Conservation (phyloP, 164 flowering plant species). For the Euptelea pleiosperma region DNA sequence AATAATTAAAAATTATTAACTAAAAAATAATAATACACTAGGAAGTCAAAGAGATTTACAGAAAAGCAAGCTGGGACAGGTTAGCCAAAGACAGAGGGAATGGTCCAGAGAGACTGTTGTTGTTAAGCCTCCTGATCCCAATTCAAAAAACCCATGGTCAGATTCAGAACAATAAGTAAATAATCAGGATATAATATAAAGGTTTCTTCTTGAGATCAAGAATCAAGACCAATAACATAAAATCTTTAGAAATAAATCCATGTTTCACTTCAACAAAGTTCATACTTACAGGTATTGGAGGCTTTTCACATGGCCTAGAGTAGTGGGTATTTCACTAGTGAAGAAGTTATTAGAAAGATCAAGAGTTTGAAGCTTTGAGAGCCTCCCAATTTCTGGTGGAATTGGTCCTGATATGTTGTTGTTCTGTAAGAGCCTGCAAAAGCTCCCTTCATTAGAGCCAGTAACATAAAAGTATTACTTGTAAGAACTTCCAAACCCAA, state of each 20-base stretch:
- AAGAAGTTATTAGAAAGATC: constrained; percentile 75
- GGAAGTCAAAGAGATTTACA: constrained; percentile 45
- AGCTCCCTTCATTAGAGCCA: not conserved
- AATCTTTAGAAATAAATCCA: not conserved
- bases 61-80: constrained; percentile 67
- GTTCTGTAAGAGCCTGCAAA: constrained; percentile 68
- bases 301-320: constrained; percentile 43
- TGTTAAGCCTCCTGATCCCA: constrained; percentile 77
- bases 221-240: not conserved
- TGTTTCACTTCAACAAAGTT: not conserved
- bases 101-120: constrained; percentile 73
- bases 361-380: constrained; percentile 56
- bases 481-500: not conserved
- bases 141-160: constrained; percentile 15
- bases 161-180: constrained; percentile 10
- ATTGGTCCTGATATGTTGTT: constrained; percentile 71
- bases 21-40: not conserved
- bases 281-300: constrained; percentile 71
- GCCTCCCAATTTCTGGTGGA: constrained; percentile 65
- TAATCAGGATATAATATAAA: no score
- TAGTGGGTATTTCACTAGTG: constrained; percentile 52
- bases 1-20: not conserved
- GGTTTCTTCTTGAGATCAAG: not conserved
- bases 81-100: constrained; percentile 60
- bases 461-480: no score